phyloP scores from a whole-genome alignment of 2,329 filamentous ascomycete genomes.

The Phymatotrichopsis omnivora region DNA sequence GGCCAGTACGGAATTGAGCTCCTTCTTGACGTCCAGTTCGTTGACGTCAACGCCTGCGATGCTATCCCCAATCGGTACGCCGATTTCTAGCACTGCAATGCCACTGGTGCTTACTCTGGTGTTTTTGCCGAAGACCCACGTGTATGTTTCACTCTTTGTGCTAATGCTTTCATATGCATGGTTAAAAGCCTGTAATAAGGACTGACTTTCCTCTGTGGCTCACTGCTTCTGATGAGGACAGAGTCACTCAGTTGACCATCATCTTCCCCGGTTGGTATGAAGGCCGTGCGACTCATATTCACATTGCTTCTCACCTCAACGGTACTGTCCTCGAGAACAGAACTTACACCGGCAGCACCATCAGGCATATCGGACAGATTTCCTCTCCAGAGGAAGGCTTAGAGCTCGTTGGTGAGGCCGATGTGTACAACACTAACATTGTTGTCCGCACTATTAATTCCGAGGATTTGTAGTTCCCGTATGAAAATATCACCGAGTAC shows the following conservation, averaged over 20 bases:
- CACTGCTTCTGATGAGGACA: constrained; percentile 41
- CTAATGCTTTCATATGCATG: background rate
- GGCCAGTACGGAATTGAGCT: constrained; percentile 37
- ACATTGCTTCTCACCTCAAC: constrained; percentile 37
- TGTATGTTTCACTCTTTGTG: no score
- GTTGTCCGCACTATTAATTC: constrained; percentile 43
- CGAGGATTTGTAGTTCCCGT: constrained; percentile 39
- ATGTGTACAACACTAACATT: constrained; percentile 43
- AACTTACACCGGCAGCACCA: constrained; percentile 36
- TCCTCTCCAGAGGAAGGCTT: constrained; percentile 54
- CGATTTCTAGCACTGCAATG: constrained; percentile 42
- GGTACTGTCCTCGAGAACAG: constrained; percentile 35
- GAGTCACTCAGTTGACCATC: constrained; percentile 43
- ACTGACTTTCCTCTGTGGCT: constrained; percentile 42
- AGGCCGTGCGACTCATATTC: constrained; percentile 38
- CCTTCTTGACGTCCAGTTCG: constrained; percentile 40
- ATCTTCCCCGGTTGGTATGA: constrained; percentile 41
- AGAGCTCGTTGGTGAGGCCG: constrained; percentile 40
- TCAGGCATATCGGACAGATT: constrained; percentile 44
- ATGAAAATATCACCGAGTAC: constrained; percentile 38
- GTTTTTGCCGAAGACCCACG: constrained; percentile 30
- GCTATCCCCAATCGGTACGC: constrained; percentile 36
- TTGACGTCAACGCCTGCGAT: constrained; percentile 41
- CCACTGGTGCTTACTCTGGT: constrained; percentile 40
- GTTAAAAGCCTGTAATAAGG: constrained; percentile 25